Evolutionary conservation across 179 eudicot species (phyloP), one percentile per base, ranked within the genome.

Genomic region (Nepenthes alata): DNA sequence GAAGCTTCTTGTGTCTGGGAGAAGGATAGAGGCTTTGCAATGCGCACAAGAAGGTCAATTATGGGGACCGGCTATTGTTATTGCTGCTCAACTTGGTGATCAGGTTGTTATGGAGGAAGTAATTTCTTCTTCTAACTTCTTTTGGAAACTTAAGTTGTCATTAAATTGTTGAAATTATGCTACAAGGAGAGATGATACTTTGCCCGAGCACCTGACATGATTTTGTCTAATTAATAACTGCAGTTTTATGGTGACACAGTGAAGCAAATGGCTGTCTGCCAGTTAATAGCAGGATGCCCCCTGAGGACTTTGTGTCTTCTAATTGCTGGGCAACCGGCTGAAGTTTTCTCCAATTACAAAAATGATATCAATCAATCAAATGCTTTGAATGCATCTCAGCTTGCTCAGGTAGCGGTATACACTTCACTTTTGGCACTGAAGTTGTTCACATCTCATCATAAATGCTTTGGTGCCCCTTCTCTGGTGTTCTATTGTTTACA

Each of bases 251-350:
- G 69, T 54, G 87, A 85, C 6, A 83, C 96, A 13, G 78, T 85
- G 58, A 88, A 83, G 77, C 82, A 88, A 78, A 81, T 88, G 96
- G 96, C 93, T 67, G 75, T 83, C 65, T 70, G 66, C 53, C 96
- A 88, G 70, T 64, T 85, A 56, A 78, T 78, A 56, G 76, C 87
- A n/a, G 96, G 96, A 34, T 79, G 87, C 60, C 96, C 96, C 13
- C 64, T 88, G 70, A 79, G 96, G 67, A 85, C 96, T 47, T 68
- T 88, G 61, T 88, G 85, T 74, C 84, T 88, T 50, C 79, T 88
- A 53, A 75, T 88, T 65, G 93, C 96, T 38, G 89, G 89, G 67
- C 85, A 88, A 57, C 93, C 89, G 65, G 89, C 82, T 8, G 96
- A 81, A 67, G 87, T 88, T n/a, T 88, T 88, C 65, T 75, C 85